Evolutionary conservation across 2,329 filamentous ascomycete genomes (phyloP).

Genomic region (Colletotrichum destructivum): DNA sequence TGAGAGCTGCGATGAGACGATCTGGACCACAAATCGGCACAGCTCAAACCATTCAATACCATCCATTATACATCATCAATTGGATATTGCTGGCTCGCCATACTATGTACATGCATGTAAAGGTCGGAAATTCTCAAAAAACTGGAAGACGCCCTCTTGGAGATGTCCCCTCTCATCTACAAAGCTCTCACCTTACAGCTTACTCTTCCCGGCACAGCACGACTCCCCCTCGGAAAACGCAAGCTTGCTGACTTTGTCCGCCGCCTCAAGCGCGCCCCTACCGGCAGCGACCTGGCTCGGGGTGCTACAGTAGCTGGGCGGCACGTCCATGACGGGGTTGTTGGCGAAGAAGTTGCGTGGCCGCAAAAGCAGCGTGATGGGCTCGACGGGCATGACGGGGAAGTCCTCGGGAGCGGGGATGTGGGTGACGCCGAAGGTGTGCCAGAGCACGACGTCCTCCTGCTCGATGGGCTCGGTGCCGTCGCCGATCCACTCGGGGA

Average conservation of each 20-base stretch:
- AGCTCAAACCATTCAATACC: too few relatives aligned
- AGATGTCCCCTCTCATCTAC: too few relatives aligned
- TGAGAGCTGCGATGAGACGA: neutral
- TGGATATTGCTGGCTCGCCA: neutral
- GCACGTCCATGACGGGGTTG: conserved; percentile 86
- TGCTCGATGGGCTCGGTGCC: conserved; percentile 79
- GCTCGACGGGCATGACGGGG: conserved; percentile 91
- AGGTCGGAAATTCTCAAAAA: too few relatives aligned
- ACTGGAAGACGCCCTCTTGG: too few relatives aligned
- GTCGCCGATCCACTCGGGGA: conserved; percentile 84
- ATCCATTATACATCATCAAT: neutral
- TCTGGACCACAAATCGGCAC: too few relatives aligned
- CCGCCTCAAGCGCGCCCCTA: conserved; percentile 60
- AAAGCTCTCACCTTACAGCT: conserved; percentile 19
- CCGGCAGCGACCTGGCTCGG: conserved; percentile 75
- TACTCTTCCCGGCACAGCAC: conserved; percentile 38
- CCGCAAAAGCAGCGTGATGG: conserved; percentile 84
- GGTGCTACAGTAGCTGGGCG: conserved; percentile 80
- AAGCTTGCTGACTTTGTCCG: conserved; percentile 64
- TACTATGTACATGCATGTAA: neutral
- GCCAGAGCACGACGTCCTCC: conserved; percentile 91
- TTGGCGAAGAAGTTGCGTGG: conserved; percentile 87
- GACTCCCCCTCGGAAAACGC: conserved; percentile 45
- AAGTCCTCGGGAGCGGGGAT: conserved; percentile 93
- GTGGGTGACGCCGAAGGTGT: conserved; percentile 92